These are phyloP conservation scores for Eucalyptus globulus DNA, from an alignment of 345 rosid genomes.

Conservation along the genomic window DNA sequence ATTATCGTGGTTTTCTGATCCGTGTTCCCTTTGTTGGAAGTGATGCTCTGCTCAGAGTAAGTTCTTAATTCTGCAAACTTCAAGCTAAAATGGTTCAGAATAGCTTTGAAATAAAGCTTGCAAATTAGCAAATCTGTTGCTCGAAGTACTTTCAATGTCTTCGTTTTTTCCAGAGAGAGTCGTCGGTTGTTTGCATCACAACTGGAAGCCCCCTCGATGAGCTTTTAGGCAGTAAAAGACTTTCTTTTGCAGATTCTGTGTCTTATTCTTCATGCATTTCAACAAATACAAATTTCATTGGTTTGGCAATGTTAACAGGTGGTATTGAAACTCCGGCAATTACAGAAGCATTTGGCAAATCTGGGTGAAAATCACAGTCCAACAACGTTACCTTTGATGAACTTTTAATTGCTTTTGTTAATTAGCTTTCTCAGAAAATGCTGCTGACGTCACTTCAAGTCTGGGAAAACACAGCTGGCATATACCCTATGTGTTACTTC, in stretches of 20 bases:
- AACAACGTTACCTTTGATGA: not conserved
- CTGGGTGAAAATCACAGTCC: conserved; percentile 26
- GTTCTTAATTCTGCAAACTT: not conserved
- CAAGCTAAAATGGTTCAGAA: no score
- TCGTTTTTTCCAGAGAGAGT: no score
- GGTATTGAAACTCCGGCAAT: conserved; percentile 72
- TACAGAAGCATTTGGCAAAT: conserved; percentile 93
- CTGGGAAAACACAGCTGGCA: not conserved
- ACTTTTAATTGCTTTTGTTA: not conserved
- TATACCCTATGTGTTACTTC: not conserved
- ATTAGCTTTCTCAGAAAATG: not conserved
- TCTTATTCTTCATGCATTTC: not conserved
- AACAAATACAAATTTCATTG: not conserved
- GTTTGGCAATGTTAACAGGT: conserved; percentile 29
- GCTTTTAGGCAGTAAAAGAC: conserved; percentile 62
- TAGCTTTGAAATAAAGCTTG: no score
- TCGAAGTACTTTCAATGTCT: no score
- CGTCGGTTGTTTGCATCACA: not conserved
- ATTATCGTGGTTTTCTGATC: not conserved
- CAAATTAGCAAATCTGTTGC: no score
- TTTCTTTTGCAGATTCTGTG: not conserved
- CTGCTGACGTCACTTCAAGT: not conserved
- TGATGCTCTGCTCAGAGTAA: conserved; percentile 83
- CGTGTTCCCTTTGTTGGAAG: no score
- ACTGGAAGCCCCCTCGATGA: conserved; percentile 97